Evolutionary conservation across 2,329 filamentous ascomycete species (phyloP), one percentile per base, ranked within the genome.

Genomic region (Tympanopsis confertula): DNA sequence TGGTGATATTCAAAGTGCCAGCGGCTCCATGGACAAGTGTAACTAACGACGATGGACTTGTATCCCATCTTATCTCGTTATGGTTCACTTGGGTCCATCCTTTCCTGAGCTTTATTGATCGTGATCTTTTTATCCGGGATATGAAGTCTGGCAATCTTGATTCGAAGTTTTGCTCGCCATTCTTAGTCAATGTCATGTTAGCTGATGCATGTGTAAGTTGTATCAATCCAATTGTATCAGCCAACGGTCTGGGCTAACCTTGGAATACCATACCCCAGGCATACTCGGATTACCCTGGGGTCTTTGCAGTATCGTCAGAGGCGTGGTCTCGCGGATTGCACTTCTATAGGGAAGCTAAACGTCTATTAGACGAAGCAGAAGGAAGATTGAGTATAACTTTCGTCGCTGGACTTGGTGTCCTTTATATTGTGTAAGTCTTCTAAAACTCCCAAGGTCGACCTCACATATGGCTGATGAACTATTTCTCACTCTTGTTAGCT

Each of bases 281-380:
- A 17, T 17, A 33, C 17, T 33, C 30, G 30, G 15, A 33, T 18
- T 13, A 7, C 7, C 7, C 15, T 7, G 10, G 17, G 30, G 12
- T 15, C 7, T 48, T 50, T 24, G 45, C 46, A 10, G 41, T 47
- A 13, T 48, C 51, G 18, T 42, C 41, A 18, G 46, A 52, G 14
- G 39, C 48, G 22, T 42, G 49, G 4, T 45, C 49, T 13, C 38
- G 46, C 18, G 50, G 49, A 15, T 39, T 47, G 5, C 51, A 53
- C 33, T 58, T 58, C 30, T 57, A 56, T 39, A 42, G 47, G 17
- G 55, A 59, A 42, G 55, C 55, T 4, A 56, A 51, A 38, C 47
- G 40, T 5, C 43, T 49, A 4, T 43, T 55, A 5, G 50, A 55
- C 5, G 41, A 51, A 20, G 50, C 55, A 41, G 47, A 53, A 22